Evolutionary conservation across 768 basidiomycete species (phyloP), one percentile per base, ranked within the genome.

Genomic region (Daedalea quercina): DNA sequence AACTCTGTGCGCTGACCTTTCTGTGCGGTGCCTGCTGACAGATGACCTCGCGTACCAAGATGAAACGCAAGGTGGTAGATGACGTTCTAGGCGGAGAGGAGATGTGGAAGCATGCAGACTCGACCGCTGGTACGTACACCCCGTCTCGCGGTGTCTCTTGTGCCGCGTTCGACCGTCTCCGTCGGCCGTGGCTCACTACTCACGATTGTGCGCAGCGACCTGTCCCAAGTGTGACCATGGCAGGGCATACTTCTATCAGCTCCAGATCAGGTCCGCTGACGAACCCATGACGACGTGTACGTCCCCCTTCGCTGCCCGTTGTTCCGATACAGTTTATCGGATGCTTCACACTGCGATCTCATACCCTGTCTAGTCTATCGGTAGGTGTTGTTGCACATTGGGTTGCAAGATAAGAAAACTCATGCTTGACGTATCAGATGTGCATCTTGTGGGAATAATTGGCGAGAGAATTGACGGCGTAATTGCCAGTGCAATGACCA

Each of bases 11-110:
- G 26, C 37, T 40, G 37, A 40, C 37, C 15, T 19, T 40, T 40
- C 4, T 15, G 34, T 15, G 13, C 19, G 8, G 13, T 15, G 15
- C 37, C 17, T 17, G 9, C 31, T 28, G 54, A n/a, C 59, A 96
- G 90, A 94, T 96, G 82, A 96, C 94, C 7, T 90, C 91, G 49
- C 76, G 94, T 43, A 93, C 87, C 25, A 81, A 81, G 52, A 74
- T 96, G 47, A 85, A 84, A 59, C 78, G 90, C n/a, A 98, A 98
- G 63, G 80, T 85, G 60, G 87, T 93, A 12, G 96, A 99, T 65
- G 96, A 98, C 62, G 94, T 99, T 6, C 74, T 98, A 24, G 96
- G 95, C 47, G 94, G 92, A 2, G 92, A 90, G 34, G 90, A 92
- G 54, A 84, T 84, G 70, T 96, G 94, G 92, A 87, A 85, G 52